Base-by-base conservation (phyloP, 768 basidiomycete species). In the Hericium rajendrae region DNA sequence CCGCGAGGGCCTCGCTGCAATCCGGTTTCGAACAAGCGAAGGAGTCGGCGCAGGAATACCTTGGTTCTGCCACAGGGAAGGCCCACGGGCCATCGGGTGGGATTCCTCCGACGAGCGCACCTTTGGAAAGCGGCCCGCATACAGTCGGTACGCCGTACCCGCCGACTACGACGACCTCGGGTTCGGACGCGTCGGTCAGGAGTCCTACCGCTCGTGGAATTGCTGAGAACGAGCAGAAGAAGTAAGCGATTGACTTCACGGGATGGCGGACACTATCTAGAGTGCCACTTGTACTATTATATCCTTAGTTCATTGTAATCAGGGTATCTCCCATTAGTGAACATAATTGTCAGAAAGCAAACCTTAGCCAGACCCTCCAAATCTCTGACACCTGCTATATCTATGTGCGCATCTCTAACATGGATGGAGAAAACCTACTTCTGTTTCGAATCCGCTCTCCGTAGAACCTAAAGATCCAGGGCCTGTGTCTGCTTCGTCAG, bases 391-490 rank as follows among this genome's bases (percentile, higher is more conserved):
- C 8, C n/a, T n/a, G 2, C 1, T 46, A n/a, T 6, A 5, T n/a
- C 8, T 10, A n/a, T 2, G 43, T 18, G 5, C 18, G 43, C n/a
- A 46, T 46, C 20, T 46, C 43, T 18, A 8, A 26, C 9, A 20
- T 38, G n/a, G n/a, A 10, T 8, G 43, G 39, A 57, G 39, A 40
- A 15, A 26, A 40, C 16, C 13, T 28, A 52, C 52, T 53, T 4
- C 13, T 39, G 38, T 53, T 72, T 69, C 43, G 81, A 73, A 62
- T 85, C 82, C 72, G 70, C 60, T 77, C 75, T 46, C 77, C 78
- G 28, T 67, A 79, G 22, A 61, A 57, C 78, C 78, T 79, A 56
- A 78, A 69, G 10, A 78, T 18, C 67, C 68, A 73, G 0, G 76
- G 73, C 12, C 76, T 78, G 56, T 24, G 49, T 43, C 63, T 59